Evolutionary conservation across 73 alveolate genomes (phyloP).

Genomic region (Blepharisma japonicum): DNA sequence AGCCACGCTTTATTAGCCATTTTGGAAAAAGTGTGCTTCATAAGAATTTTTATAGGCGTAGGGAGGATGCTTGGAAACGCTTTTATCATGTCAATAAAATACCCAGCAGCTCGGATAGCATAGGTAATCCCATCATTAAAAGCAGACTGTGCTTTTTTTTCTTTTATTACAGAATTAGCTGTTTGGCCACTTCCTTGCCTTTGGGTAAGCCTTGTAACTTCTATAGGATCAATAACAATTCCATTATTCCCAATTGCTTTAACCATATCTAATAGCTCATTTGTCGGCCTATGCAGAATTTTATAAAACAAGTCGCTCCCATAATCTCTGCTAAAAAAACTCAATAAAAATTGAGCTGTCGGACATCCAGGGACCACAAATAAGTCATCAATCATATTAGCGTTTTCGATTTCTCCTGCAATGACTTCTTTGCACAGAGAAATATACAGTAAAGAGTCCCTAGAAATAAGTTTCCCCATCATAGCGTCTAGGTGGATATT

Average conservation of each 20-base stretch:
- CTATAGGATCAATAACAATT: not conserved
- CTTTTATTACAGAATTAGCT: not conserved
- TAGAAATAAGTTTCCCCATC: not conserved
- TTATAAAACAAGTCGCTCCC: slow-evolving; percentile 5
- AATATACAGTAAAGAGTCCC: slow-evolving; percentile 15
- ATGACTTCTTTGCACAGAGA: slow-evolving; percentile 19
- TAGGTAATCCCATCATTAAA: slow-evolving; percentile 1
- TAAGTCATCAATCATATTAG: not conserved
- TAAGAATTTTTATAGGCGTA: not conserved
- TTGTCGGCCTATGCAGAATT: not conserved
- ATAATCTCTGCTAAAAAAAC: slow-evolving; percentile 16
- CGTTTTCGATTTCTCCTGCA: not conserved
- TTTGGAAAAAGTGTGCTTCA: slow-evolving; percentile 8
- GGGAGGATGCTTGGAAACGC: slow-evolving; percentile 5
- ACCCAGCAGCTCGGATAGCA: slow-evolving; percentile 11
- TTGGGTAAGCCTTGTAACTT: not conserved
- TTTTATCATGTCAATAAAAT: not conserved
- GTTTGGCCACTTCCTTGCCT: not conserved
- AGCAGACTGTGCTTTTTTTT: not conserved
- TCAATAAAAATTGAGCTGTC: slow-evolving; percentile 7
- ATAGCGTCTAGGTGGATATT: not conserved
- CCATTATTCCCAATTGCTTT: not conserved
- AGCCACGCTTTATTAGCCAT: slow-evolving; percentile 24
- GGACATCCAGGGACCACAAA: not conserved
- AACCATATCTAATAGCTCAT: not conserved